Conservation (phyloP, 306 rosid genomes). For the barrel medic (Medicago truncatula) region MtrunA17r5.0-ANR NC_053047.1:16832501-16833000, state of each 20-base stretch:
- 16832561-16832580: conserved; percentile 54
- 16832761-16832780: background rate
- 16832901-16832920: no score
- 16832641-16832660: conserved; percentile 66
- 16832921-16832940: no score
- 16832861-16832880: no score
- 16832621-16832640: conserved; percentile 89
- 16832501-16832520: background rate
- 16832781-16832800: no score
- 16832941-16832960: no score
- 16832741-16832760: background rate
- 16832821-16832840: no score
- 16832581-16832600: conserved; percentile 98
- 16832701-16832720: background rate
- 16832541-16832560: conserved; percentile 31
- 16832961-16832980: no score
- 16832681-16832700: conserved; percentile 9
- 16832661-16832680: conserved; percentile 48
- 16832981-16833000: no score
- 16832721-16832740: background rate
- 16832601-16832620: conserved; percentile 95
- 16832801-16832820: no score
- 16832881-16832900: no score
- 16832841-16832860: no score
- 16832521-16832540: conserved; percentile 21